Base-by-base conservation (phyloP, 2,329 filamentous ascomycete genomes). In the Sclerotiophoma versabilis region DNA sequence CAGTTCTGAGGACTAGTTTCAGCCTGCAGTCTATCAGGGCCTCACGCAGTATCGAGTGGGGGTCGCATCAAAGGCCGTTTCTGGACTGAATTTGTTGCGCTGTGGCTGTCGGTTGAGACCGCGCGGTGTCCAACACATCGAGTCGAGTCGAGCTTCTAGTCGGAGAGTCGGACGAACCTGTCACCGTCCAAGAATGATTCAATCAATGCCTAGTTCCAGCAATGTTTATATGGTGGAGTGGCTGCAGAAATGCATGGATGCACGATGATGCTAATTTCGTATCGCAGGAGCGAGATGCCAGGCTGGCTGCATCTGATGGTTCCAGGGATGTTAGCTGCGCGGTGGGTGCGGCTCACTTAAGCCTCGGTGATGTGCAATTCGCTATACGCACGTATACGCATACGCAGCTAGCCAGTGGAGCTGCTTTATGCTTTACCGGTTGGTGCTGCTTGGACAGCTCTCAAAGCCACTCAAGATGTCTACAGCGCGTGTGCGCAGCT, bases 401-500 rank as follows among this genome's bases (percentile, higher is more conserved):
- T 49, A 54, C 45, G 45, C 45, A 29, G 10, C 27, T 49, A 33
- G 38, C 38, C 38, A 37, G 43, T 36, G 30, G 29, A 41, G 30
- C 22, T 9, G 32, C 20, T 5, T n/a, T 25, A 27, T n/a, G 45
- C 51, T 45, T 49, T 33, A 34, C 17, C 41, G 33, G 39, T 49
- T 49, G 39, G 22, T 25, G 45, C 12, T 20, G 3, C 15, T 20
- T 11, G 6, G 27, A n/a, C 56, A 1, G 43, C 43, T 17, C 8
- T 19, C 32, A 20, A 25, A n/a, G 43, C 33, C 34, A 19, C 19
- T 23, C 77, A 76, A 46, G 66, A 64, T 57, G 76, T 48, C 27
- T 1, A 68, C 65, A 78, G 72, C 12, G 78, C 79, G 68, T 22
- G 2, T 33, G 10, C 5, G 36, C 22, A 7, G 14, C 37, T 17